Conservation (phyloP, 2,329 filamentous ascomycete species). For the Raffaelea arxii region DNA sequence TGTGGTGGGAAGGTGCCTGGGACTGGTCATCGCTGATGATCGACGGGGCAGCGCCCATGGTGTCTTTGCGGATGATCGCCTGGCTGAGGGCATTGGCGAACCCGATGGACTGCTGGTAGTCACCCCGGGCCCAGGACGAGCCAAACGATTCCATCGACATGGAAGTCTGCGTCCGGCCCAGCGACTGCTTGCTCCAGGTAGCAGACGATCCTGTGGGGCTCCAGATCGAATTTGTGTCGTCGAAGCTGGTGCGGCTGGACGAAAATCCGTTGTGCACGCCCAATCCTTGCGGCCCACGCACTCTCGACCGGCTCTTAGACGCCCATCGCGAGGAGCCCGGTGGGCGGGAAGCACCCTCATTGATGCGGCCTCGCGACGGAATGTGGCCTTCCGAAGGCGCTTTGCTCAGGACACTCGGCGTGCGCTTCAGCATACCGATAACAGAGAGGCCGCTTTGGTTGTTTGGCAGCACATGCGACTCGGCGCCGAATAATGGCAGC, state of each 20-base stretch:
- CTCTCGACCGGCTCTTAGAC: slow-evolving; percentile 73
- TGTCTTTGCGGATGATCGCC: slow-evolving; percentile 87
- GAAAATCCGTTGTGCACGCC: slow-evolving; percentile 65
- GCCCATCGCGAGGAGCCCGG: slow-evolving; percentile 60
- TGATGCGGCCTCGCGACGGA: slow-evolving; percentile 59
- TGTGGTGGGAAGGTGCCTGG: slow-evolving; percentile 11
- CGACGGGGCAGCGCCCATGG: slow-evolving; percentile 34
- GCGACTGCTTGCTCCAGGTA: slow-evolving; percentile 88
- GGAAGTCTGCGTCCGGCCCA: slow-evolving; percentile 82
- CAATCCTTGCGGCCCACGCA: slow-evolving; percentile 35
- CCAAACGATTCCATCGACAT: slow-evolving; percentile 88
- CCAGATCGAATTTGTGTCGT: slow-evolving; percentile 84
- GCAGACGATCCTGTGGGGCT: slow-evolving; percentile 79
- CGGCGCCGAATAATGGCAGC: slow-evolving; percentile 75
- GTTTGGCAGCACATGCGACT: slow-evolving; percentile 23
- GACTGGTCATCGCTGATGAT: slow-evolving; percentile 45
- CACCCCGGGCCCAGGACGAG: slow-evolving; percentile 52
- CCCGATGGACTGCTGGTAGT: slow-evolving; percentile 93
- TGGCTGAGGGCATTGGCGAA: slow-evolving; percentile 96
- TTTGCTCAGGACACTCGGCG: slow-evolving; percentile 86
- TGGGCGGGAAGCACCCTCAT: slow-evolving; percentile 41
- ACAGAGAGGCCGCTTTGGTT: slow-evolving; percentile 61
- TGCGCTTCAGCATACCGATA: slow-evolving; percentile 69
- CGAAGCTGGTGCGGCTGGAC: slow-evolving; percentile 87
- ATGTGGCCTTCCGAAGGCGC: slow-evolving; percentile 73